Conservation (phyloP, 352 stramenopile species). For the Blastocystis sp. region DNA sequence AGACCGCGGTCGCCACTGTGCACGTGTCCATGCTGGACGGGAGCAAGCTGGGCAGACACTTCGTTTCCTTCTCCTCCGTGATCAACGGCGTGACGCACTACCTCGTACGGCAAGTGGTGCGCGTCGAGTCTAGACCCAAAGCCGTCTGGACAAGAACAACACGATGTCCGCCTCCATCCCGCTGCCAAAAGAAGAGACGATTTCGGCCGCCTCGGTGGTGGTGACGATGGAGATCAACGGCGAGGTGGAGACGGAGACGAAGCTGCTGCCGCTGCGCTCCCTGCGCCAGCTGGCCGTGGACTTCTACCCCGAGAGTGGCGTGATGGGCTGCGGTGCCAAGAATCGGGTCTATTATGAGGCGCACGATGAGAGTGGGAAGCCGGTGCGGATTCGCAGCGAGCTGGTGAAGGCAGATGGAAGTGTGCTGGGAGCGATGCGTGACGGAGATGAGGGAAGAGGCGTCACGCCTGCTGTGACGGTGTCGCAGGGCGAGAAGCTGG, state of each 20-base stretch:
- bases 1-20: background rate
- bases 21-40: background rate
- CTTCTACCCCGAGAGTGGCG: background rate
- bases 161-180: background rate
- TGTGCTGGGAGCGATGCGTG: background rate
- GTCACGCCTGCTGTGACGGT: background rate
- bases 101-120: background rate
- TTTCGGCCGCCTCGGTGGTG: background rate
- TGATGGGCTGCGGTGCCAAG: background rate
- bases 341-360: background rate
- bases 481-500: background rate
- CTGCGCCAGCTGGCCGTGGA: background rate
- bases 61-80: background rate
- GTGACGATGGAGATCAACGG: background rate
- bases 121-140: background rate
- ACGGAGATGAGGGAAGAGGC: background rate
- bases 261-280: background rate
- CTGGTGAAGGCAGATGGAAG: background rate
- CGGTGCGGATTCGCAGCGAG: background rate
- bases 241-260: background rate
- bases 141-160: background rate
- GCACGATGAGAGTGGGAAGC: background rate
- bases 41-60: background rate
- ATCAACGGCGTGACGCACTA: background rate
- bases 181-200: background rate